Percentiles rank a stretch among this genome's conserved stretches.
Conservation (phyloP, 129 eudicot species). For the Helianthus tuberosus region DNA sequence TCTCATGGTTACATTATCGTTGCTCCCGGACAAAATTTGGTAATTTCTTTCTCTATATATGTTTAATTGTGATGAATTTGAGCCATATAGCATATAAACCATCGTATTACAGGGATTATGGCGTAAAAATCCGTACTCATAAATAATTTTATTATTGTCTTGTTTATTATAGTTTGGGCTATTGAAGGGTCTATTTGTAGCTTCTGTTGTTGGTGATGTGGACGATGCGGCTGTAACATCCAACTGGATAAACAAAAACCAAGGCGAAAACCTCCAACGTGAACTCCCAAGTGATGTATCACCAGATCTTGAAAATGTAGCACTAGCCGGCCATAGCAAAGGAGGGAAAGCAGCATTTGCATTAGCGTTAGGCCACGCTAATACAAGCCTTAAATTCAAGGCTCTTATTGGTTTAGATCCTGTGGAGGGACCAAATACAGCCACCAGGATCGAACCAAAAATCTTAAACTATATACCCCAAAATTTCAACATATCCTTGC, state of each 20-base stretch:
- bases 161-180: conserved; percentile 13
- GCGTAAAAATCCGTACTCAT: background rate
- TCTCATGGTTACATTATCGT: conserved; percentile 29
- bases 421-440: conserved; percentile 17
- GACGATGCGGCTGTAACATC: conserved; percentile 8
- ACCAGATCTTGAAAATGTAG: conserved; percentile 28
- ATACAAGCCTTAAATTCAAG: conserved; percentile 24
- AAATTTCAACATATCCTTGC: conserved; percentile 18
- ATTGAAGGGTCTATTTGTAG: conserved; percentile 5
- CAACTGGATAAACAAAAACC: conserved; percentile 6
- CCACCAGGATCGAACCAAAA: conserved; percentile 19
- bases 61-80: background rate
- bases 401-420: conserved; percentile 41
- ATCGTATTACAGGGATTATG: background rate
- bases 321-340: conserved; percentile 44
- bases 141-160: background rate
- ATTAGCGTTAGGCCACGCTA: conserved; percentile 22
- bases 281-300: conserved; percentile 27
- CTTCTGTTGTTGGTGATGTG: conserved; percentile 21
- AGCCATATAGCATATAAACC: background rate
- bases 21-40: conserved; percentile 26
- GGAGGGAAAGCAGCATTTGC: conserved; percentile 45
- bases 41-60: background rate
- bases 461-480: conserved; percentile 39
- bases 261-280: conserved; percentile 24